Evolutionary conservation across 495 filamentous ascomycete species (phyloP).

Genomic region (Geoglossum glabrum): DNA sequence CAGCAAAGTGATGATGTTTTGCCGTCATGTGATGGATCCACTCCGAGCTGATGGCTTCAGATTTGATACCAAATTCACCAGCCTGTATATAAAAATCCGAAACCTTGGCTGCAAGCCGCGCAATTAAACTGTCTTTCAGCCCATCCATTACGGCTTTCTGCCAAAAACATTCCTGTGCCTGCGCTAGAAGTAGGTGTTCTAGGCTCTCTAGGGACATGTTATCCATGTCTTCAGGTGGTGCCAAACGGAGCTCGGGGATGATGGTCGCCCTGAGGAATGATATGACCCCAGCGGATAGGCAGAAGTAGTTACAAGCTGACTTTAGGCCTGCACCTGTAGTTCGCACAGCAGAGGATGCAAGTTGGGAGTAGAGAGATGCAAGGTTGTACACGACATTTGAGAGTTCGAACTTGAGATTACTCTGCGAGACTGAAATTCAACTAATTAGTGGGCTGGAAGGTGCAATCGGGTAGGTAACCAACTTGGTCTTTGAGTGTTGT

Average conservation of each 20-base stretch:
- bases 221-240: conserved; percentile 93
- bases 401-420: conserved; percentile 88
- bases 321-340: conserved; percentile 69
- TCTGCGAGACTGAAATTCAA: conserved; percentile 44
- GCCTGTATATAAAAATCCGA: conserved; percentile 79
- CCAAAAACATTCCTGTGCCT: conserved; percentile 96
- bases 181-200: conserved; percentile 66
- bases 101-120: conserved; percentile 77
- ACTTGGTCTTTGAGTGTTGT: conserved; percentile 59
- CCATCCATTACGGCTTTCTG: conserved; percentile 90
- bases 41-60: conserved; percentile 70
- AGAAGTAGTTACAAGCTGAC: conserved; percentile 78
- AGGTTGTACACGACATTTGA: conserved; percentile 89
- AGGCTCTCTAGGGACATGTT: conserved; percentile 64
- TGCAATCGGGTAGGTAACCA: conserved; percentile 7
- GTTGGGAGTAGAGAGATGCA: conserved; percentile 78
- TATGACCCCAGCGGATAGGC: conserved; percentile 69
- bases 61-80: conserved; percentile 69
- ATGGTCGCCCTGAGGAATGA: conserved; percentile 57
- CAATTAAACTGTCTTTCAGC: conserved; percentile 77
- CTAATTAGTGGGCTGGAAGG: neutral
- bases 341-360: conserved; percentile 64
- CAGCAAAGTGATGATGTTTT: conserved; percentile 95
- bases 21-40: conserved; percentile 98
- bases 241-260: conserved; percentile 65